These are phyloP conservation scores for Geotrichum candidum DNA, from an alignment of 1,139 yeast genomes.

Conservation along the genomic window DNA sequence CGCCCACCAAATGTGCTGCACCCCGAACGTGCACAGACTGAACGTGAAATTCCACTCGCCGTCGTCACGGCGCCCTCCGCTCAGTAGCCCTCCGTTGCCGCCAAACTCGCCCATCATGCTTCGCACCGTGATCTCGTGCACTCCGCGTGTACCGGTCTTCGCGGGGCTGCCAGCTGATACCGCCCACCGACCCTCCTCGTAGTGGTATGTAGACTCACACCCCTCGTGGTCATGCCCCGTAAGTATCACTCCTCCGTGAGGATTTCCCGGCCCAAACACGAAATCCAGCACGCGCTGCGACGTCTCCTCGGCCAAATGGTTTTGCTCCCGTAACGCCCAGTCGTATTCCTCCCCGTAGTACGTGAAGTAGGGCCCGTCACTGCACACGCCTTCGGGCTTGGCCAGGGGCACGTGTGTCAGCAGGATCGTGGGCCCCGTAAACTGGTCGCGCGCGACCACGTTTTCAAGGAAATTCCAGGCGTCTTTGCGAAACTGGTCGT, in stretches of 20 bases:
- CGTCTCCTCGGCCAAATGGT: conserved; percentile 65
- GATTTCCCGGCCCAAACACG: conserved; percentile 46
- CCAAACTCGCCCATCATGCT: conserved; percentile 95
- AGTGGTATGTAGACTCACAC: conserved; percentile 59
- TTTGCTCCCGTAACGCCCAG: conserved; percentile 75
- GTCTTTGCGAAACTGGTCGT: conserved; percentile 57
- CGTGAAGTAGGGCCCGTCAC: conserved; percentile 71
- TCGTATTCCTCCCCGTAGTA: conserved; percentile 52
- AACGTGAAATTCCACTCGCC: conserved; percentile 61
- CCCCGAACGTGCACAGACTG: conserved; percentile 67
- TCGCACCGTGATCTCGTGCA: conserved; percentile 78
- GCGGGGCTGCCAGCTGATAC: not conserved
- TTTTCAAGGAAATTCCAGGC: conserved; percentile 69
- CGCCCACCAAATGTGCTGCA: conserved; percentile 97
- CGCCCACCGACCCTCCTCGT: conserved; percentile 24
- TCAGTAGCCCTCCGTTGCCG: conserved; percentile 80
- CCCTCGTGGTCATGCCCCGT: conserved; percentile 98
- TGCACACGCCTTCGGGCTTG: conserved; percentile 73
- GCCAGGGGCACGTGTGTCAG: conserved; percentile 87
- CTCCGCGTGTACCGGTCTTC: conserved; percentile 32
- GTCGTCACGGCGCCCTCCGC: conserved; percentile 52
- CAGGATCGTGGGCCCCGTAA: conserved; percentile 72
- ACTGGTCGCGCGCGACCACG: conserved; percentile 44
- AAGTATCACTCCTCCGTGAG: conserved; percentile 62
- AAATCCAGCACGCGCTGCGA: conserved; percentile 61